phyloP scores from a whole-genome alignment of 1,139 yeast species.

The Nadsonia commutata region DNA sequence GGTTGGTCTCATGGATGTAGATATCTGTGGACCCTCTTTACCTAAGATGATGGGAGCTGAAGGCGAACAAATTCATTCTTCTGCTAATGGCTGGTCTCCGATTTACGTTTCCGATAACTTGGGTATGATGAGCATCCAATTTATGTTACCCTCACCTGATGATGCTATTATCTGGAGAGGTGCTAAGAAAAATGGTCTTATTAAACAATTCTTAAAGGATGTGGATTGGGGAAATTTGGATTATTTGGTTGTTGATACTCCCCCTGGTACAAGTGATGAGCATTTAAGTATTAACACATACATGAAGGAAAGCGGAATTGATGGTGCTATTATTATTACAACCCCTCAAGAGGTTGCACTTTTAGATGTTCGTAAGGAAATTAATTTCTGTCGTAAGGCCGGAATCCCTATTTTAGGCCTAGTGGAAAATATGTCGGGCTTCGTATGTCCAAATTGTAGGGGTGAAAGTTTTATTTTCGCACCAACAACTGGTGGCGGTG shows the following conservation, averaged over 20 bases:
- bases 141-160: slow-evolving; percentile 87
- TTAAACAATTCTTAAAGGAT: slow-evolving; percentile 86
- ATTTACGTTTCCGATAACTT: slow-evolving; percentile 90
- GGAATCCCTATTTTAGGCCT: slow-evolving; percentile 72
- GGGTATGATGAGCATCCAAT: slow-evolving; percentile 91
- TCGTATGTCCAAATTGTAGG: slow-evolving; percentile 89
- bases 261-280: slow-evolving; percentile 98
- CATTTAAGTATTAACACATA: slow-evolving; percentile 82
- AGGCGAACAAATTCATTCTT: slow-evolving; percentile 75
- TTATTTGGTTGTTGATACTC: slow-evolving; percentile 85
- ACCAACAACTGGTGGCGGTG: slow-evolving; percentile 96
- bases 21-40: slow-evolving; percentile 93
- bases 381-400: slow-evolving; percentile 88
- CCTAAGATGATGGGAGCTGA: slow-evolving; percentile 92
- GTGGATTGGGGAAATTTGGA: slow-evolving; percentile 95
- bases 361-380: slow-evolving; percentile 87
- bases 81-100: slow-evolving; percentile 92
- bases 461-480: slow-evolving; percentile 84
- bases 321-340: slow-evolving; percentile 89
- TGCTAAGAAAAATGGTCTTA: slow-evolving; percentile 80
- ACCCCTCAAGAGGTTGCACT: slow-evolving; percentile 97
- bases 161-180: slow-evolving; percentile 97
- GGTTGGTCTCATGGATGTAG: slow-evolving; percentile 93
- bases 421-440: slow-evolving; percentile 97
- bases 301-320: slow-evolving; percentile 80